These are phyloP conservation scores for Ailanthus altissimus DNA, from an alignment of 345 rosid species.

Conservation along the genomic window DNA sequence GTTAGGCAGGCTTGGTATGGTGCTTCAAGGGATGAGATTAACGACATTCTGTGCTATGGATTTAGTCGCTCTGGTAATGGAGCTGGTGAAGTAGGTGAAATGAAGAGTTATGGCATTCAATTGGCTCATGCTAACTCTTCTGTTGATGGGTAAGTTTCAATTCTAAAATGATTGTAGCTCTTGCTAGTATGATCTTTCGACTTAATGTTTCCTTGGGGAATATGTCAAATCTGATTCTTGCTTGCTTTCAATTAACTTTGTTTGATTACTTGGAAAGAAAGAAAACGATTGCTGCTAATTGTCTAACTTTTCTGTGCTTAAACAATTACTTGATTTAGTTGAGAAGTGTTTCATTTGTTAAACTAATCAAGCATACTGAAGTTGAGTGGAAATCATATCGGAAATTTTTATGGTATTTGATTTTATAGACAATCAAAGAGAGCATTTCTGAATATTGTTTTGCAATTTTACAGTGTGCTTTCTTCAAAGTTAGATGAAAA, in stretches of 20 bases:
- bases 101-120: slow-evolving; percentile 38
- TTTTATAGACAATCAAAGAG: no score
- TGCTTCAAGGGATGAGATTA: slow-evolving; percentile 41
- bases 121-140: slow-evolving; percentile 24
- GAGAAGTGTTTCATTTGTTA: no score
- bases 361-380: no score
- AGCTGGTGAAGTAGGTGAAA: neutral
- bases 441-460: neutral
- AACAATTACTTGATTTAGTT: no score
- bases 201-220: neutral
- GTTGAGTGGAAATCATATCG: no score
- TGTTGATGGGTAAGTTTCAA: slow-evolving; percentile 34
- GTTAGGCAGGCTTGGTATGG: slow-evolving; percentile 44
- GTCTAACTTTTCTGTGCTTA: neutral
- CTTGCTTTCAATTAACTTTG: neutral
- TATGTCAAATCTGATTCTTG: neutral
- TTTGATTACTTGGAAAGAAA: no score
- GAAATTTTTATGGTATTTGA: no score
- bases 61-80: slow-evolving; percentile 29
- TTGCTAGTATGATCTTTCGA: neutral
- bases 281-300: no score
- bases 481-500: slow-evolving; percentile 26
- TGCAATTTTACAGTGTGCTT: slow-evolving; percentile 18
- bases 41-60: slow-evolving; percentile 38
- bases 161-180: neutral